A percentile compares a stretch with the other conserved stretches of the same genome.
These are phyloP conservation scores for Skeletonema costatum DNA, from an alignment of 108 stramenopile genomes.

Conservation along the genomic window DNA sequence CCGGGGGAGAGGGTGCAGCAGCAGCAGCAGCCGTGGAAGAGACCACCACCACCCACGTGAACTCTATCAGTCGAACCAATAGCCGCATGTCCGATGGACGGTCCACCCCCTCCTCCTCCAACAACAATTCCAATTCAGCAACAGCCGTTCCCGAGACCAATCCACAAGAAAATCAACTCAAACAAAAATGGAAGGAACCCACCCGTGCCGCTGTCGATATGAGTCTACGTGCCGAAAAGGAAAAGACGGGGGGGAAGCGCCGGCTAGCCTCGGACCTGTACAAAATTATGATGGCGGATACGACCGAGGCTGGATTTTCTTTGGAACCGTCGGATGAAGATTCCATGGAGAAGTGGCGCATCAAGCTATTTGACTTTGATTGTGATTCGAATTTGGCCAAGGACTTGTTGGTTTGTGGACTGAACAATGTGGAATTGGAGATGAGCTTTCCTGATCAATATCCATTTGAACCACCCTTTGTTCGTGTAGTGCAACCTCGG, in stretches of 20 bases:
- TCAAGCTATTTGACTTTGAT: conserved; percentile 91
- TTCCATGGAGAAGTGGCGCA: conserved; percentile 86
- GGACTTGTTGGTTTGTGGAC: conserved; percentile 72
- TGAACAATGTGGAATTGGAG: conserved; percentile 86
- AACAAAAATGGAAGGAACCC: conserved; percentile 80
- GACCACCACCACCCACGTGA: background rate
- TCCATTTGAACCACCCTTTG: conserved; percentile 93
- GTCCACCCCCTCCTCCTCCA: background rate
- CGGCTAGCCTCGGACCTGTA: conserved; percentile 85
- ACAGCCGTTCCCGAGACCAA: conserved; percentile 7
- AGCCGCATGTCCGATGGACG: background rate
- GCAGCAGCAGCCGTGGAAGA: conserved; percentile 9
- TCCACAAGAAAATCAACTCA: conserved; percentile 17
- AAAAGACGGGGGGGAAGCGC: conserved; percentile 81
- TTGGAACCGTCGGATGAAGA: conserved; percentile 75
- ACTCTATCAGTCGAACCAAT: background rate
- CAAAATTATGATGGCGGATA: conserved; percentile 87
- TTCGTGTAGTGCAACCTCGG: conserved; percentile 80
- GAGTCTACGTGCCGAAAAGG: conserved; percentile 82
- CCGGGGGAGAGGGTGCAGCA: conserved; percentile 3
- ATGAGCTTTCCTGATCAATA: conserved; percentile 94
- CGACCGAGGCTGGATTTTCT: conserved; percentile 83
- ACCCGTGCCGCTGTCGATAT: conserved; percentile 74
- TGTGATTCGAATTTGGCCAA: conserved; percentile 75
- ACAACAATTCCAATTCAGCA: background rate